Conservation (phyloP, 202 grass and related monocot species). For the Brachypodium distachyon region DNA sequence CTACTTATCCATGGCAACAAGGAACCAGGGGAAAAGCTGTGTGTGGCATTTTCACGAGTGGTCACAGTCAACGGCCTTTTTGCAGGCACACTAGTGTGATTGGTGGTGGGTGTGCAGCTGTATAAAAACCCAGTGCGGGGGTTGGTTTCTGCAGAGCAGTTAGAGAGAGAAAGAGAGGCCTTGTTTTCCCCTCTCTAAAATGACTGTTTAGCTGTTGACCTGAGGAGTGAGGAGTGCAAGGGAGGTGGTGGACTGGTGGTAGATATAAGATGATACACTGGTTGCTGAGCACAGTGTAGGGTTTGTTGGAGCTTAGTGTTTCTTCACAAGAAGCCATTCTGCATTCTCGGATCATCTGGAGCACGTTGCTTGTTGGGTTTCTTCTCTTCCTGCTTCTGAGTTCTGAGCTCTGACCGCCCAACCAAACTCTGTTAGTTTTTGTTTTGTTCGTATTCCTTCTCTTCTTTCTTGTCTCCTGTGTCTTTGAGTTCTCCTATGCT, state of each 20-base stretch:
- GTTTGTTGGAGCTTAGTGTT: slow-evolving; percentile 36
- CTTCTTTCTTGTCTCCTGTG: neutral
- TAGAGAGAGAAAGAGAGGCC: neutral
- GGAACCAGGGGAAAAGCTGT: slow-evolving; percentile 32
- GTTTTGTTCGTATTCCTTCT: neutral
- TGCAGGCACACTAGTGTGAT: slow-evolving; percentile 17
- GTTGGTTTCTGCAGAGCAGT: slow-evolving; percentile 25
- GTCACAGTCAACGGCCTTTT: slow-evolving; percentile 54
- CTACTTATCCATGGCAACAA: slow-evolving; percentile 10
- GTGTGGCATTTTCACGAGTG: slow-evolving; percentile 46
- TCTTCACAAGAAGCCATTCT: slow-evolving; percentile 24
- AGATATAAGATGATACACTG: neutral
- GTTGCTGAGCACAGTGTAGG: neutral
- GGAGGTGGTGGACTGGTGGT: slow-evolving; percentile 3
- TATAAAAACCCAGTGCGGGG: slow-evolving; percentile 25
- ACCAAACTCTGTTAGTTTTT: slow-evolving; percentile 27
- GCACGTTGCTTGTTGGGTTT: slow-evolving; percentile 16
- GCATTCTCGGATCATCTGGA: slow-evolving; percentile 24
- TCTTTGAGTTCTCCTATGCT: neutral
- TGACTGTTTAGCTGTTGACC: slow-evolving; percentile 45
- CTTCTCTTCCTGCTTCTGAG: slow-evolving; percentile 20
- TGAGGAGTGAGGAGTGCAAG: neutral
- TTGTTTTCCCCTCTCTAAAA: slow-evolving; percentile 25
- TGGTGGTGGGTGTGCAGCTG: slow-evolving; percentile 8
- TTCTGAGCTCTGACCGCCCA: slow-evolving; percentile 17